Conservation (phyloP, 2,329 filamentous ascomycete genomes). For the Epichloe scottii region DNA sequence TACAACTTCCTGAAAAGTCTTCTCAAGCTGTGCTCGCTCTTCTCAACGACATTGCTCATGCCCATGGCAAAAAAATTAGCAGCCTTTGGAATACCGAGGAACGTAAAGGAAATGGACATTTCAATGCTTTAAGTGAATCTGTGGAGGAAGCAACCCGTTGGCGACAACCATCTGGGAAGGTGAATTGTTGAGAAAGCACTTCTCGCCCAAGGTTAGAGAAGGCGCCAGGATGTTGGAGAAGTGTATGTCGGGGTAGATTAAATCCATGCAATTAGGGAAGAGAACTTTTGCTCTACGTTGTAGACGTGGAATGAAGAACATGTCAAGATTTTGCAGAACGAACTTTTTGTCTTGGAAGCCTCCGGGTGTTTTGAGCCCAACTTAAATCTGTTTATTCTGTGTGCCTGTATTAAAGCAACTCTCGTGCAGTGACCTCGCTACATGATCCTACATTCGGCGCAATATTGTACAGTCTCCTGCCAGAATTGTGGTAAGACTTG, state of each 20-base stretch:
- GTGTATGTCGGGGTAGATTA: constrained; percentile 31
- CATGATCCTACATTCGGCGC: not conserved
- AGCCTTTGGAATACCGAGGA: constrained; percentile 94
- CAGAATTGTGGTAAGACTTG: not conserved
- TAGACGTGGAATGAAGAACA: not conserved
- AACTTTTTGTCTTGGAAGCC: not conserved
- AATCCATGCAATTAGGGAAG: not conserved
- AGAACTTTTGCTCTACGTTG: not conserved
- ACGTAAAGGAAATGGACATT: constrained; percentile 78
- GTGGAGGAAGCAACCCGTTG: constrained; percentile 83
- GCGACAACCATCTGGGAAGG: constrained; percentile 88
- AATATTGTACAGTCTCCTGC: not conserved
- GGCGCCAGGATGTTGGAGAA: constrained; percentile 59
- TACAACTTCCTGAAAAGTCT: constrained; percentile 88
- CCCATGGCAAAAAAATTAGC: constrained; percentile 69
- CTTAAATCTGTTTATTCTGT: not conserved
- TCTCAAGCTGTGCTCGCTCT: constrained; percentile 68
- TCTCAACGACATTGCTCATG: constrained; percentile 64
- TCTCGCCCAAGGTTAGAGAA: constrained; percentile 73
- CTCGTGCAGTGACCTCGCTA: not conserved
- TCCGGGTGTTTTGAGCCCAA: not conserved
- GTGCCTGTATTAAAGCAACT: not conserved
- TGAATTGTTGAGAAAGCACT: constrained; percentile 75
- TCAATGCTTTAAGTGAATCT: constrained; percentile 58
- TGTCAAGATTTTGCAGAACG: too few relatives aligned